A percentile compares a stretch with the other conserved stretches of the same genome.
These are phyloP conservation scores for Carpinus viminea DNA, from an alignment of 306 rosid genomes.

Conservation along the genomic window DNA sequence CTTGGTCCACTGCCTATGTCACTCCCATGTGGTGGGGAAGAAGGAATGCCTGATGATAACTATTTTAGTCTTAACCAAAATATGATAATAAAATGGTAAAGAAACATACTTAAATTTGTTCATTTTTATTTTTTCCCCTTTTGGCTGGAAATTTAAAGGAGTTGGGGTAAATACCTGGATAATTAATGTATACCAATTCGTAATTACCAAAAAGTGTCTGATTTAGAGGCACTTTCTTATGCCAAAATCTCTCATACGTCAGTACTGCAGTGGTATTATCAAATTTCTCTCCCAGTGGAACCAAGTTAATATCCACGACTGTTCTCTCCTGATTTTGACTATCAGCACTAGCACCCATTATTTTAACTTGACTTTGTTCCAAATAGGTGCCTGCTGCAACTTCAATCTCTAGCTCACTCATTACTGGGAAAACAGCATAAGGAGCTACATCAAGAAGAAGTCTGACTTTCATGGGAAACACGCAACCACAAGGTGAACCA, in stretches of 20 bases:
- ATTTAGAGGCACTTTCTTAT: constrained; percentile 75
- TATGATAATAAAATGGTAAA: constrained; percentile 21
- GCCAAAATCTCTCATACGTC: constrained; percentile 65
- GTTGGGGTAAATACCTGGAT: constrained; percentile 69
- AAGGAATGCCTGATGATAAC: constrained; percentile 76
- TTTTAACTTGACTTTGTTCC: constrained; percentile 89
- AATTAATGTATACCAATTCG: constrained; percentile 54
- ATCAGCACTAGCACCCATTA: constrained; percentile 93
- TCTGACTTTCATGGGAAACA: constrained; percentile 85
- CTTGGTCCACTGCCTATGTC: constrained; percentile 48
- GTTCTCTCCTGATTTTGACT: constrained; percentile 72
- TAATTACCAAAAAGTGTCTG: constrained; percentile 73
- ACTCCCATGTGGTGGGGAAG: constrained; percentile 54
- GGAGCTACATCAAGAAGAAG: constrained; percentile 79
- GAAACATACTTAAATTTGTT: constrained; percentile 15
- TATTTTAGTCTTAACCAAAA: constrained; percentile 43
- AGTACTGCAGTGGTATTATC: constrained; percentile 77
- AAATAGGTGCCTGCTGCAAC: constrained; percentile 82
- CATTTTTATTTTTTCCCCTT: background rate
- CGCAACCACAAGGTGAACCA: constrained; percentile 98
- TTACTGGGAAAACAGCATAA: constrained; percentile 67
- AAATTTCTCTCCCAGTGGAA: constrained; percentile 88
- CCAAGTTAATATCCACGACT: constrained; percentile 76
- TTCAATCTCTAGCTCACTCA: constrained; percentile 82
- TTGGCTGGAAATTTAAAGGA: background rate